Evolutionary conservation across 139 green algal species (phyloP).

Genomic region (Asterochloris sp.): DNA sequence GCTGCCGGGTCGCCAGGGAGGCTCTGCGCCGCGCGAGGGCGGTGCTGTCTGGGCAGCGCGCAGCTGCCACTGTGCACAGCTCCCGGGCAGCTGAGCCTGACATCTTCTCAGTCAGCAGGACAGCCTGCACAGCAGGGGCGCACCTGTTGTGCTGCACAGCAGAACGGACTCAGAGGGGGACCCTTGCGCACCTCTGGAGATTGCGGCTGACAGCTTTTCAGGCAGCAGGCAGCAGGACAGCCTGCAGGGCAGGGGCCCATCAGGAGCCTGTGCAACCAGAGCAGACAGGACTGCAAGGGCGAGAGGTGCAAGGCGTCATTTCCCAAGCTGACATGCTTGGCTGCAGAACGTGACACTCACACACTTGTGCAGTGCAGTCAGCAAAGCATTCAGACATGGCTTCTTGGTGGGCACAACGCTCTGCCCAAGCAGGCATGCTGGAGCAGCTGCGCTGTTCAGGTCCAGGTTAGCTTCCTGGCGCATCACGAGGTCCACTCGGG

Average conservation of each 20-base stretch:
- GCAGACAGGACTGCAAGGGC: neutral
- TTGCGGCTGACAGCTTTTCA: neutral
- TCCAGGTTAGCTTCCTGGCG: neutral
- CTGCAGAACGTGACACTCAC: too few relatives aligned
- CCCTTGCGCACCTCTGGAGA: neutral
- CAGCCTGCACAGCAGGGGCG: neutral
- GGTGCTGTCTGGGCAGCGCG: slow-evolving; percentile 7
- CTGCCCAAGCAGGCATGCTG: too few relatives aligned
- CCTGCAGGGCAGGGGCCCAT: neutral
- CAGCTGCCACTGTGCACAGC: neutral
- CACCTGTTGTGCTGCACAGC: neutral
- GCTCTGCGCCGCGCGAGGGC: neutral
- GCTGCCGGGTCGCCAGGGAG: neutral
- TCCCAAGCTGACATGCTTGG: too few relatives aligned
- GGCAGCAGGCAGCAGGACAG: neutral
- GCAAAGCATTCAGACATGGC: too few relatives aligned
- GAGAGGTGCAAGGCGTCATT: too few relatives aligned
- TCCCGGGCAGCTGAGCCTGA: slow-evolving; percentile 3
- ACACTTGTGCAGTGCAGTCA: too few relatives aligned
- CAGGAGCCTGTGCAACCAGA: neutral
- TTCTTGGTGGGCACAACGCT: too few relatives aligned
- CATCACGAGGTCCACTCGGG: neutral
- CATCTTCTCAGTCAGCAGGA: slow-evolving; percentile 9
- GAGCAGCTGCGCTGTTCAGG: neutral
- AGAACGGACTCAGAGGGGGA: neutral